Conservation (phyloP, 2,329 filamentous ascomycete genomes). For the Epichloe glyceriae region DNA sequence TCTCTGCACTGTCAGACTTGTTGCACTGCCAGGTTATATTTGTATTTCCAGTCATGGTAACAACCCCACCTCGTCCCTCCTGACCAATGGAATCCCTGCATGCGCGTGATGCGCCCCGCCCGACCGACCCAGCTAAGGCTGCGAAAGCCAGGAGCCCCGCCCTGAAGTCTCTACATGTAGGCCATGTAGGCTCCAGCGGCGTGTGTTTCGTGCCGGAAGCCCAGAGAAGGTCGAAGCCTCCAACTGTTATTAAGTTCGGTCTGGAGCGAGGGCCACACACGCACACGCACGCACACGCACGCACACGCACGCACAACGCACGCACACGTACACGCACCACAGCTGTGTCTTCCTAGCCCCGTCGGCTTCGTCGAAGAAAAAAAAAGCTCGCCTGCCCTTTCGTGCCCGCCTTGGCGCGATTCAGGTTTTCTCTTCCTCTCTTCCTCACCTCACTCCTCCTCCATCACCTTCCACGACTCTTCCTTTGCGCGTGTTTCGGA, state of each 20-base stretch:
- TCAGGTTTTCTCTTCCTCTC: conserved; percentile 13
- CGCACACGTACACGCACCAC: neutral
- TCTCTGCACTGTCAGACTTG: too few relatives aligned
- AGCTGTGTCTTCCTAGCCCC: neutral
- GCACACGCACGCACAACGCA: neutral
- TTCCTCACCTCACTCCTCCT: conserved; percentile 14
- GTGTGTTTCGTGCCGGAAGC: neutral
- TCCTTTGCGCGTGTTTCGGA: conserved; percentile 34
- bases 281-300: neutral
- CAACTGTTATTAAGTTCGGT: neutral
- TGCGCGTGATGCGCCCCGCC: conserved; percentile 12
- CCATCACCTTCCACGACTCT: conserved; percentile 28
- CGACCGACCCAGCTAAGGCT: conserved; percentile 12
- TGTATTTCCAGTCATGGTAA: neutral
- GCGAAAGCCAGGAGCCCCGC: conserved; percentile 6
- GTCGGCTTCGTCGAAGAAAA: conserved; percentile 12
- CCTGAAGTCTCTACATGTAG: neutral
- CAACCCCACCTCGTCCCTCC: neutral
- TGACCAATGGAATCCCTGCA: neutral
- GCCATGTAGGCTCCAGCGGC: neutral
- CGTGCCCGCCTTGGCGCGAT: conserved; percentile 21
- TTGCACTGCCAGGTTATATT: too few relatives aligned
- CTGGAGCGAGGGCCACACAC: conserved; percentile 2
- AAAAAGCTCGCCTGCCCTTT: conserved; percentile 23
- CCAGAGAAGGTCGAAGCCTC: neutral